Evolutionary conservation across 441 rosid species (phyloP), one percentile per base, ranked within the genome.

Genomic region (Erodium moschatum): DNA sequence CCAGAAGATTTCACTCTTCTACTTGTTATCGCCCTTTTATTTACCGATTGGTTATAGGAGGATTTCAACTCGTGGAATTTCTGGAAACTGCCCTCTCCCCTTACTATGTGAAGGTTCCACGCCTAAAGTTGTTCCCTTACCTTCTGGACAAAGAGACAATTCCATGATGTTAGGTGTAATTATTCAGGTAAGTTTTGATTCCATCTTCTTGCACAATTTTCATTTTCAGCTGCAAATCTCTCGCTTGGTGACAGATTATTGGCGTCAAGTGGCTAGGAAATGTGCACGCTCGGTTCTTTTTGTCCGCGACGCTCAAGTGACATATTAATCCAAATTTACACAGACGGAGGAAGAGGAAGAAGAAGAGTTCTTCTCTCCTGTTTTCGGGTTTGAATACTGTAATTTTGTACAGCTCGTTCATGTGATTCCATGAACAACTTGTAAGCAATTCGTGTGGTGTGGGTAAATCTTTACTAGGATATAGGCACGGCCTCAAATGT

Each of bases 11-110:
- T 42, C 12, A 9, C 48, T 42, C 48, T 42, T 66, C 42, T 54
- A 5, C 27, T 24, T 24, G 2, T 50, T 13, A 35, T 64, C 12
- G 27, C 35, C 48, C 44, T 48, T 24, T 38, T 24, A 18, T 56
- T 24, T 50, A 64, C 19, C 31, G 24, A 38, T 76, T 65, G 69
- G n/a, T 50, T 71, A 63, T 89, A 93, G 98, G 98, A 93, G 82
- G 97, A 86, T 76, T 93, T 73, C 71, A 93, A 93, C 81, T 75
- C 93, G 18, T 93, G 97, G 97, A 93, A 93, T 81, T 93, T 68
- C 83, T 93, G 98, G 98, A 93, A 76, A 80, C 74, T 93, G 46
- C 95, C 98, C 1, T 85, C 91, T 72, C 91, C 87, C 33, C 42
- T 83, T 50, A 68, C 1, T 3, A 33, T 75, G 62, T 84, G 81